Evolutionary conservation across 257 asterid genomes (phyloP).

Genomic region (Jasminum sambac): DNA sequence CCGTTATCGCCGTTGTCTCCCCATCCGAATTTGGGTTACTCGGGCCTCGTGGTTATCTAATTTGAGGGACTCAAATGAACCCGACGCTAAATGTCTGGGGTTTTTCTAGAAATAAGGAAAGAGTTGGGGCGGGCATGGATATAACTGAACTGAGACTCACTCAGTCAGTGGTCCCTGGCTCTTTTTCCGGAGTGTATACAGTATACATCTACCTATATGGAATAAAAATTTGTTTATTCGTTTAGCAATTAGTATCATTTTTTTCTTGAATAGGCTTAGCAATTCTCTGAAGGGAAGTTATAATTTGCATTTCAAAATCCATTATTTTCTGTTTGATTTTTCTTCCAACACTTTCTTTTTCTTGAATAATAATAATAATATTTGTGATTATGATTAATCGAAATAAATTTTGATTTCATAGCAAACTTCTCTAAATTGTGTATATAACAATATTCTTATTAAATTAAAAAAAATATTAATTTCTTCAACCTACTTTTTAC

Average conservation of each 20-base stretch:
- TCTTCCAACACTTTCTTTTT: background rate
- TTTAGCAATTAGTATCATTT: slow-evolving; percentile 13
- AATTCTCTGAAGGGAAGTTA: background rate
- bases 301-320: slow-evolving; percentile 3
- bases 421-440: no score
- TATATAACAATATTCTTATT: no score
- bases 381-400: background rate
- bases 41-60: slow-evolving; percentile 39
- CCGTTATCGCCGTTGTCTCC: slow-evolving; percentile 76
- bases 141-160: no score
- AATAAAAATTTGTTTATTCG: slow-evolving; percentile 35
- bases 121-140: background rate
- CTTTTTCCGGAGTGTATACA: slow-evolving; percentile 13
- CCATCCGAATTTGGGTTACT: slow-evolving; percentile 34
- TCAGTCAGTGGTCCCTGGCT: no score
- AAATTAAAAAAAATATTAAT: no score
- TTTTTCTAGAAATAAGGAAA: background rate
- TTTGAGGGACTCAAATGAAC: background rate
- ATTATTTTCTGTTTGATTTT: background rate
- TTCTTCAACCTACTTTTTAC: no score
- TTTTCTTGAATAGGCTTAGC: no score
- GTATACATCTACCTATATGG: background rate
- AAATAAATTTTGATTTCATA: no score
- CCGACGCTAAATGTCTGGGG: background rate
- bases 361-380: no score